Conservation (phyloP, 1,139 yeast species). For the Scheffersomyces parashehatae region DNA sequence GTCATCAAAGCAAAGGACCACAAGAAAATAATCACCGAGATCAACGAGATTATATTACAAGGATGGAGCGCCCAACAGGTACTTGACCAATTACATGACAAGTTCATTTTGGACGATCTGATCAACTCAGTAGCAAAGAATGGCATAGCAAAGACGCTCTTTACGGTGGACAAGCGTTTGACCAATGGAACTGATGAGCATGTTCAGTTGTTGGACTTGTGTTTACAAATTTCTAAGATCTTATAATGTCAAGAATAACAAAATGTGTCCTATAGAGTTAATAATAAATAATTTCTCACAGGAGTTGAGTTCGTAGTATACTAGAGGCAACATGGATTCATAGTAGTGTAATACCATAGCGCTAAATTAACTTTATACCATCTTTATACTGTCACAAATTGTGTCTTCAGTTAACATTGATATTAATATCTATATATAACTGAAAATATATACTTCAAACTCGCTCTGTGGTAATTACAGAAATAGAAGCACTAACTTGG, state of each 20-base stretch:
- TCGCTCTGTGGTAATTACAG: too few species aligned
- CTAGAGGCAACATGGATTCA: too few species aligned
- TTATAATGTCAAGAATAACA: conserved; percentile 10
- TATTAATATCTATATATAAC: too few species aligned
- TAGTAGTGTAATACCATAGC: too few species aligned
- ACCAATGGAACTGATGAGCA: conserved; percentile 92
- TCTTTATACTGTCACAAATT: too few species aligned
- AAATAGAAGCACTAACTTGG: too few species aligned
- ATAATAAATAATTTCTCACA: too few species aligned
- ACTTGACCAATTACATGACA: conserved; percentile 77
- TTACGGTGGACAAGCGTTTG: conserved; percentile 73
- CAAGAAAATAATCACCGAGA: conserved; percentile 40
- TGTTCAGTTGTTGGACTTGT: conserved; percentile 72
- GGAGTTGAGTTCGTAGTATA: too few species aligned
- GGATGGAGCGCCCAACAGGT: conserved; percentile 92
- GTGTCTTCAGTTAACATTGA: too few species aligned
- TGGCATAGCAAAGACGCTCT: conserved; percentile 60
- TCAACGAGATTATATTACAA: conserved; percentile 58
- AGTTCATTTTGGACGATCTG: conserved; percentile 57
- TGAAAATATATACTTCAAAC: too few species aligned
- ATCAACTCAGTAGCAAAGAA: conserved; percentile 61
- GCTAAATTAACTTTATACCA: too few species aligned
- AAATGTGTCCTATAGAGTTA: too few species aligned
- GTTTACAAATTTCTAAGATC: conserved; percentile 55
- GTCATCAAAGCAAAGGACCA: conserved; percentile 40